phyloP scores from a whole-genome alignment of 805 yeast genomes.

The Wickerhamomyces bisporus region DNA sequence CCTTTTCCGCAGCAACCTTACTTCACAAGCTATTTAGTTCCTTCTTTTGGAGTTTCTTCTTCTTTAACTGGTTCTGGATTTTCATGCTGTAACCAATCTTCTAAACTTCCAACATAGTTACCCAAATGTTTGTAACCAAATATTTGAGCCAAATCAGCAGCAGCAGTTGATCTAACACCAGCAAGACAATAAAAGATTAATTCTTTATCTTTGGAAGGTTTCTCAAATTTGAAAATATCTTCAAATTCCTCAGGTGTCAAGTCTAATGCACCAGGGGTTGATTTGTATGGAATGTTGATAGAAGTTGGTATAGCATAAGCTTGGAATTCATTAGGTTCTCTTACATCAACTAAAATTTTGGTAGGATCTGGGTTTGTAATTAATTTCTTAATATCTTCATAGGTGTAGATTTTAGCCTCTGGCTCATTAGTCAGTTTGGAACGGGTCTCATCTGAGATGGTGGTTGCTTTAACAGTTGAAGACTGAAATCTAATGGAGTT shows the following conservation, averaged over 20 bases:
- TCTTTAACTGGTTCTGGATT: conserved; percentile 21
- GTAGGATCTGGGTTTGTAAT: conserved; percentile 39
- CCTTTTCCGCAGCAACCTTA: background rate
- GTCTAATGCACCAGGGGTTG: conserved; percentile 89
- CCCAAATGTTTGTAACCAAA: conserved; percentile 84
- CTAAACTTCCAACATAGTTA: conserved; percentile 81
- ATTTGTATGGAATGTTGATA: conserved; percentile 81
- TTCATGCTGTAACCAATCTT: conserved; percentile 66
- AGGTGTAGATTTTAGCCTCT: conserved; percentile 45
- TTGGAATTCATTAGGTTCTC: conserved; percentile 78
- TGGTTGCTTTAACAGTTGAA: conserved; percentile 4
- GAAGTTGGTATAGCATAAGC: conserved; percentile 80
- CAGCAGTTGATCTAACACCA: conserved; percentile 86
- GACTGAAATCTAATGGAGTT: conserved; percentile 7
- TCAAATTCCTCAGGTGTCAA: conserved; percentile 74
- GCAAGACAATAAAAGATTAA: conserved; percentile 88
- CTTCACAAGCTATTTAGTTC: background rate
- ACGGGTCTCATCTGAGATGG: conserved; percentile 7
- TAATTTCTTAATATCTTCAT: conserved; percentile 45
- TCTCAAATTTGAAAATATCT: conserved; percentile 73
- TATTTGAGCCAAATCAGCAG: conserved; percentile 87
- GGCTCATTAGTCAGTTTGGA: conserved; percentile 9
- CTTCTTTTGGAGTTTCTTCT: conserved; percentile 6
- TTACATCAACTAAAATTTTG: conserved; percentile 73
- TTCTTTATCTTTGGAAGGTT: conserved; percentile 68